Evolutionary conservation across 129 eudicot genomes (phyloP).

Genomic region (Cynara cardunculus): DNA sequence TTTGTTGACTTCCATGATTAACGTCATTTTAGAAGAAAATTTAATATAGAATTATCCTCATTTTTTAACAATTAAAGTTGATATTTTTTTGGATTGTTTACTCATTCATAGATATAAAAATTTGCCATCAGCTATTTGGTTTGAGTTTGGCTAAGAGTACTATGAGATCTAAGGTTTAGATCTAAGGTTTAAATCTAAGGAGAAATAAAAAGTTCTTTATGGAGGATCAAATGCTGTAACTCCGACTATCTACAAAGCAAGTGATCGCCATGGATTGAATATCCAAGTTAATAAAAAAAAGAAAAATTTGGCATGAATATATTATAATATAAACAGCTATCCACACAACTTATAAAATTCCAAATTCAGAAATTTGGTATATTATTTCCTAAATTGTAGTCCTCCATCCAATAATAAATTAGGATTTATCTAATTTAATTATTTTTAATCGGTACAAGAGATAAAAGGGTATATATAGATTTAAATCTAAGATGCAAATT

Average conservation of each 20-base stretch:
- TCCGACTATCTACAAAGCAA: no score
- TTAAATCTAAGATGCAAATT: neutral
- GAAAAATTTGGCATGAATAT: neutral
- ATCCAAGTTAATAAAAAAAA: no score
- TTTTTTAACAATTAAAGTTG: slow-evolving; percentile 8
- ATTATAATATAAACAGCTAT: neutral
- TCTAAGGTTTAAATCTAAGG: no score
- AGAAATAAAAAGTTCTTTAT: no score
- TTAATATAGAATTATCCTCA: neutral
- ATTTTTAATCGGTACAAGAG: neutral
- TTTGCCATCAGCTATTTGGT: no score
- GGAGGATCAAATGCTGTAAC: no score
- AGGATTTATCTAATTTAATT: neutral
- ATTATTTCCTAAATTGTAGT: neutral
- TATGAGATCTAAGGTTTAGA: no score
- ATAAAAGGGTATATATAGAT: neutral
- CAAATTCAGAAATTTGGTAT: neutral
- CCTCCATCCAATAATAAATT: neutral
- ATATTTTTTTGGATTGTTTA: slow-evolving; percentile 4
- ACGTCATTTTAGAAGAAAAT: neutral
- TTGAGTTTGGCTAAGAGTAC: no score
- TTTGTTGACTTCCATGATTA: slow-evolving; percentile 31
- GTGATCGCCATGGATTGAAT: no score
- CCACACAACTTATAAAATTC: neutral
- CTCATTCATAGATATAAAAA: neutral